Evolutionary conservation across 139 green algal genomes (phyloP).

Genomic region (Picochlorum sp.): DNA sequence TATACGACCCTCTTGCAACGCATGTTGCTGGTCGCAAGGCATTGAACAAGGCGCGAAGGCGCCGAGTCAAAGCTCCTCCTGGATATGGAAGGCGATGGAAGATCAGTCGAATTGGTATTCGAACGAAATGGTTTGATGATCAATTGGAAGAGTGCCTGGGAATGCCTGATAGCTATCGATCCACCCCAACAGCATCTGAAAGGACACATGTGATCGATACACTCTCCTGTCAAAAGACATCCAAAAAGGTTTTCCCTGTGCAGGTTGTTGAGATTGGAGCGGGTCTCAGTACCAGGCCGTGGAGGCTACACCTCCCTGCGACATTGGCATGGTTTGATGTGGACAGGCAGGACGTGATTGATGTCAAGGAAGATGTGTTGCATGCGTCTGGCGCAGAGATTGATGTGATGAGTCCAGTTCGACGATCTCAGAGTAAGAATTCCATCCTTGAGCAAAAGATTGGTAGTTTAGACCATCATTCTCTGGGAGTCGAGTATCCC

Average conservation of each 20-base stretch:
- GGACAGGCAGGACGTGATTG: constrained; percentile 43
- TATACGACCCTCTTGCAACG: constrained; percentile 15
- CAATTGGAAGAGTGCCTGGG: constrained; percentile 8
- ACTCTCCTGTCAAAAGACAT: neutral
- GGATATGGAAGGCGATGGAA: neutral
- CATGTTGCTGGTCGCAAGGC: constrained; percentile 10
- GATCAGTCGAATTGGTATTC: constrained; percentile 20
- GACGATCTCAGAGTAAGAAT: neutral
- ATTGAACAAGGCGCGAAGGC: neutral
- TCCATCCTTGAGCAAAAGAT: constrained; percentile 4
- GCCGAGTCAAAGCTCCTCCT: neutral
- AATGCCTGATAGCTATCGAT: constrained; percentile 1
- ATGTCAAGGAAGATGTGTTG: constrained; percentile 33
- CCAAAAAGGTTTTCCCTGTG: neutral
- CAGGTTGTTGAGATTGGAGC: constrained; percentile 35
- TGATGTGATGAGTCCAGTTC: neutral
- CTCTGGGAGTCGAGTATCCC: neutral
- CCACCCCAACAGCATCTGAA: neutral
- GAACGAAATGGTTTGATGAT: constrained; percentile 23
- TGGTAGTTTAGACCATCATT: neutral
- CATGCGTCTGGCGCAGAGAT: constrained; percentile 1
- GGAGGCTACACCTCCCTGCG: constrained; percentile 51
- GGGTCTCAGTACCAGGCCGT: constrained; percentile 59
- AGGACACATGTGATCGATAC: neutral
- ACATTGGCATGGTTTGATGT: constrained; percentile 58